Percentiles rank a stretch among this genome's conserved stretches.
phyloP scores from a whole-genome alignment of 2,329 filamentous ascomycete genomes.

The Verticillium isaacii region DNA sequence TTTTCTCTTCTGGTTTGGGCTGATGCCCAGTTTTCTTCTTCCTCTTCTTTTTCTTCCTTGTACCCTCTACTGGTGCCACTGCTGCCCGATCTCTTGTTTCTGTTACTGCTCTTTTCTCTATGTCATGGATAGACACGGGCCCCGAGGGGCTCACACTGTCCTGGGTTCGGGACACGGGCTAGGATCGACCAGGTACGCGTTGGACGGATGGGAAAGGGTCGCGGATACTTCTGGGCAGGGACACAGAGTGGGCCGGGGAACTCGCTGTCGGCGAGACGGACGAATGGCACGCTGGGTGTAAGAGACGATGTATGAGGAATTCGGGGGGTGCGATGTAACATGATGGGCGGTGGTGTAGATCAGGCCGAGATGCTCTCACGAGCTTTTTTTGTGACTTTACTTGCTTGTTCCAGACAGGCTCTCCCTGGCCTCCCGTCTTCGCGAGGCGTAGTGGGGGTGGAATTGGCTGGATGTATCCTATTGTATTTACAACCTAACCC shows the following conservation, averaged over 20 bases:
- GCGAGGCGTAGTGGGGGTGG: not conserved
- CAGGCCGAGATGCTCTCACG: constrained; percentile 17
- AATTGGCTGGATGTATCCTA: not conserved
- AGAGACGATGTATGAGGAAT: not conserved
- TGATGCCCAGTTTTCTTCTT: not conserved
- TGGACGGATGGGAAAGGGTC: constrained; percentile 2
- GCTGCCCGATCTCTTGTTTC: not conserved
- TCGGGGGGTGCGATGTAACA: constrained; percentile 5
- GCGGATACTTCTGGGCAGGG: not conserved
- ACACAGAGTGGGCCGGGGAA: not conserved
- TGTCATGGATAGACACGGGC: not conserved
- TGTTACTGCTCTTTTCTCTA: not conserved
- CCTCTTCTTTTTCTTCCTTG: not conserved
- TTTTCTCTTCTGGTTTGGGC: not conserved
- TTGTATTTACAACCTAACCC: not conserved
- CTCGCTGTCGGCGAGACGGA: constrained; percentile 5
- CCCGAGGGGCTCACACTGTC: not conserved
- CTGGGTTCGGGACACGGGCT: constrained; percentile 4
- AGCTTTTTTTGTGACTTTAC: constrained; percentile 10
- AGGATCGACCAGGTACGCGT: constrained; percentile 2
- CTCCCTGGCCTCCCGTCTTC: not conserved
- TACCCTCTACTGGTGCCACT: not conserved
- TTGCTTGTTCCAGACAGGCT: not conserved
- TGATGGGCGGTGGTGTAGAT: constrained; percentile 9
- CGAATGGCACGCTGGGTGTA: not conserved